Evolutionary conservation across 768 basidiomycete species (phyloP).

Genomic region (Leucocoprinus leucothites): DNA sequence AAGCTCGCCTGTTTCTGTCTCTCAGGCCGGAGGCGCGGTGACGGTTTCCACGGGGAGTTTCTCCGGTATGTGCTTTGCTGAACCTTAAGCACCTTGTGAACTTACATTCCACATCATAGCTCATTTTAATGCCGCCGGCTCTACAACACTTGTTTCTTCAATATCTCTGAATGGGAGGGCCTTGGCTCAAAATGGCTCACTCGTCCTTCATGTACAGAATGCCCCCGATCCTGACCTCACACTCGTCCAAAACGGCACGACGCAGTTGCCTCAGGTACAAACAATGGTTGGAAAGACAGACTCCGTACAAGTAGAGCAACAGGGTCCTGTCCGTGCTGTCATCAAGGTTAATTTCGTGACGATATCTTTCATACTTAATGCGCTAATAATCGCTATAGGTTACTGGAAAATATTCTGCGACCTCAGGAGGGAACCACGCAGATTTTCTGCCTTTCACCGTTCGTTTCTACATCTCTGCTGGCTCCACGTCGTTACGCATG

Average conservation of each 20-base stretch:
- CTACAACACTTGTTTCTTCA: slow-evolving; percentile 26
- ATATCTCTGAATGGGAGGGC: slow-evolving; percentile 25
- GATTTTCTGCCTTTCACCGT: slow-evolving; percentile 34
- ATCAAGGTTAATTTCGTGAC: slow-evolving; percentile 24
- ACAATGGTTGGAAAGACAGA: slow-evolving; percentile 23
- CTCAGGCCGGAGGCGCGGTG: slow-evolving; percentile 19
- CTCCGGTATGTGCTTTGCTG: slow-evolving; percentile 20
- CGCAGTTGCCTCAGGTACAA: slow-evolving; percentile 13
- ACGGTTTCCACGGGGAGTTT: slow-evolving; percentile 33
- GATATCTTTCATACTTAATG: background rate
- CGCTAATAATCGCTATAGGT: slow-evolving; percentile 17
- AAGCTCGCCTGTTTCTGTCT: slow-evolving; percentile 26
- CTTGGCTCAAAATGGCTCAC: slow-evolving; percentile 25
- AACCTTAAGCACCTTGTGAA: background rate
- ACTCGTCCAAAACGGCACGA: slow-evolving; percentile 10
- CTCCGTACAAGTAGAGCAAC: slow-evolving; percentile 30
- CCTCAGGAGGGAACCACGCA: slow-evolving; percentile 24
- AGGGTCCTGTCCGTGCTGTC: slow-evolving; percentile 33
- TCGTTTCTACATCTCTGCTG: slow-evolving; percentile 33
- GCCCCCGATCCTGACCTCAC: slow-evolving; percentile 30
- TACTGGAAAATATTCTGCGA: slow-evolving; percentile 29
- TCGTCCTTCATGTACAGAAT: slow-evolving; percentile 30
- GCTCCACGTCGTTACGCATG: slow-evolving; percentile 27
- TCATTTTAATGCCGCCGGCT: slow-evolving; percentile 28
- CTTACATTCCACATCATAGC: slow-evolving; percentile 17